A percentile compares a stretch with the other conserved stretches of the same genome.
Conservation (phyloP, 495 filamentous ascomycete genomes). For the Gamarada debralockiae region DNA sequence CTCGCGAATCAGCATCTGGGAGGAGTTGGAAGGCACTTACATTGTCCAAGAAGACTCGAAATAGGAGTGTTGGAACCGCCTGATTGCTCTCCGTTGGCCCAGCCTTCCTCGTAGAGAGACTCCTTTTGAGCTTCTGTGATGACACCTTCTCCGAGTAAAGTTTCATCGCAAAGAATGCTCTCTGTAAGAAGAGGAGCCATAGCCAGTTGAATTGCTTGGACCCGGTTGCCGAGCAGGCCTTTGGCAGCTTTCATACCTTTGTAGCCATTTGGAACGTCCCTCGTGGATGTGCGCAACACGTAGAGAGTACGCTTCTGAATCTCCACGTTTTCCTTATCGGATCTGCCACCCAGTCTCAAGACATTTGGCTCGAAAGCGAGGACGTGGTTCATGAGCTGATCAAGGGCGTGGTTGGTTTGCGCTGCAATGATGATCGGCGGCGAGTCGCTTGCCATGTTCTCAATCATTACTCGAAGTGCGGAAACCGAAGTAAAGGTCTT, state of each 20-base stretch:
- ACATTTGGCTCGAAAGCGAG: constrained; percentile 61
- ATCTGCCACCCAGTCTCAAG: constrained; percentile 75
- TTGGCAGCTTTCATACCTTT: constrained; percentile 1
- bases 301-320: constrained; percentile 65
- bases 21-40: not conserved
- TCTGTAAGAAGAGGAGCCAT: constrained; percentile 36
- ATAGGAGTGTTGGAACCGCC: not conserved
- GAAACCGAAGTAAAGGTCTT: constrained; percentile 77
- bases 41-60: too few species aligned
- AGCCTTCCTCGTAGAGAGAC: constrained; percentile 51
- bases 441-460: constrained; percentile 53
- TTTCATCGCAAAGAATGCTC: not conserved
- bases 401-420: constrained; percentile 89
- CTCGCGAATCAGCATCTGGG: constrained; percentile 1
- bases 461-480: constrained; percentile 64
- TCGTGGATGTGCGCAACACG: constrained; percentile 42
- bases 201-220: constrained; percentile 40
- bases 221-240: not conserved
- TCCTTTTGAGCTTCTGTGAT: constrained; percentile 58
- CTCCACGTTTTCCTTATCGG: constrained; percentile 55
- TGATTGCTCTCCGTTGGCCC: constrained; percentile 45
- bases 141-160: constrained; percentile 47
- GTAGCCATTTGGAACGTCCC: not conserved
- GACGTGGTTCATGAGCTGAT: constrained; percentile 73
- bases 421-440: constrained; percentile 45